Percentiles rank a stretch among this genome's conserved stretches.
Evolutionary conservation across 208 protist species (phyloP).

Genomic region (Trypanosomatidae sp.): DNA sequence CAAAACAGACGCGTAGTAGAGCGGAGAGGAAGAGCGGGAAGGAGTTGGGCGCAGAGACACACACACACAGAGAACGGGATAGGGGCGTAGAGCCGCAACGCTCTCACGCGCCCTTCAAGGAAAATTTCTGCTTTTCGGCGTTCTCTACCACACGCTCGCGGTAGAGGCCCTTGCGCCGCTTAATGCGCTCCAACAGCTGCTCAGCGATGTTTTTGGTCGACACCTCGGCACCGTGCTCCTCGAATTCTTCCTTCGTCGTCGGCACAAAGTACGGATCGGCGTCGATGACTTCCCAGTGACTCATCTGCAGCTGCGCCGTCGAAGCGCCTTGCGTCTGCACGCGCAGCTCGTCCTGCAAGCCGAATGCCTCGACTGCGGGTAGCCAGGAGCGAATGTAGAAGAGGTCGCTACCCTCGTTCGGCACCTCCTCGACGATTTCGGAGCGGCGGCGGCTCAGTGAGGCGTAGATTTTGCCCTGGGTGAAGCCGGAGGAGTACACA

Average conservation of each 20-base stretch:
- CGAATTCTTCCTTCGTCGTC: conserved; percentile 96
- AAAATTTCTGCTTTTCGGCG: conserved; percentile 92
- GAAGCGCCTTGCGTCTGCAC: conserved; percentile 96
- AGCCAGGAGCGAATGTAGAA: conserved; percentile 96
- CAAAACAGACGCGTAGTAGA: not conserved
- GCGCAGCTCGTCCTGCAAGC: conserved; percentile 95
- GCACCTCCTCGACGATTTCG: conserved; percentile 95
- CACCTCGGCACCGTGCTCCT: conserved; percentile 94
- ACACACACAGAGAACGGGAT: not conserved
- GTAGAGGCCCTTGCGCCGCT: conserved; percentile 86
- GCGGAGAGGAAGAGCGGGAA: not conserved
- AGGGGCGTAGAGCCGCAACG: not conserved
- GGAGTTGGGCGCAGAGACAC: not conserved
- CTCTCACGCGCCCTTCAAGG: conserved; percentile 74
- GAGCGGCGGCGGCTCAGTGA: conserved; percentile 86
- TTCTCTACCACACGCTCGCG: conserved; percentile 83
- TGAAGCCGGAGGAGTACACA: conserved; percentile 92
- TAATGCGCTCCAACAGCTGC: conserved; percentile 82
- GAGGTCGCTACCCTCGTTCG: conserved; percentile 95
- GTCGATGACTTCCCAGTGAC: conserved; percentile 92
- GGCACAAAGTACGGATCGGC: conserved; percentile 97
- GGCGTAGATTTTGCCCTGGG: conserved; percentile 88
- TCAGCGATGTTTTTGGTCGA: conserved; percentile 87
- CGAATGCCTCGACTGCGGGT: conserved; percentile 98
- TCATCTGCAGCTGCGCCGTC: conserved; percentile 96